Base-by-base conservation (phyloP, 1,284 basidiomycete genomes). In the Takashimella tepidaria region DNA sequence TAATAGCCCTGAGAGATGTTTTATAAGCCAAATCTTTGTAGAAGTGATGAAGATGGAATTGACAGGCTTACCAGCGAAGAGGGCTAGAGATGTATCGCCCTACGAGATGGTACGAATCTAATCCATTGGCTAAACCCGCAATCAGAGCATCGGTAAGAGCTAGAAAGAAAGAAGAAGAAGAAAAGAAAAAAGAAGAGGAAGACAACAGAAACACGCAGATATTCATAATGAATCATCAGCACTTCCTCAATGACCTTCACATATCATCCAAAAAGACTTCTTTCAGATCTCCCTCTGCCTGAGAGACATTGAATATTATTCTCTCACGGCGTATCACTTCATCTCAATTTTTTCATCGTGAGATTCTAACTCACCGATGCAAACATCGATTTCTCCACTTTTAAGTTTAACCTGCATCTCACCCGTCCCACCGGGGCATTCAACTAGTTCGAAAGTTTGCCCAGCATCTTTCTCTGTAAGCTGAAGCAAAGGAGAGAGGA, bases 71-170 rank as follows among this genome's bases (percentile, higher is more conserved):
- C 91, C 91, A 95, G 77, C 89, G 86, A 44, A 93, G 78, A 3
- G 90, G 88, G 6, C 88, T 89, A 0, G 83, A 83, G 49, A 98
- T 93, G 70, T 93, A 98, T 68, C 88, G 89, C 2, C 95, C 93
- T 3, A 95, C 85, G 13, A 98, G 85, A 72, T 88, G 91, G 77
- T 96, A 98, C 13, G 87, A 84, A 49, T 81, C 81, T 0, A 88
- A 87, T 0, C 91, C 89, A 57, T 88, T 88, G 11, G 90, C 91
- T 50, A 97, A 89, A 0, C 93, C 95, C 45, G 92, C 88, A 61
- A 97, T 92, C 40, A 98, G 79, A 0, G 90, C 85, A 72, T 97
- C 95, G 0, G 95, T 98, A 49, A 98, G 82, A 0, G 93, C 95
- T 72, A 21, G 19, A 21, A 10, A 47, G 53, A 11, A 59, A 54